Conservation (phyloP, 345 rosid species). For the Sonneratia caseolaris region DNA sequence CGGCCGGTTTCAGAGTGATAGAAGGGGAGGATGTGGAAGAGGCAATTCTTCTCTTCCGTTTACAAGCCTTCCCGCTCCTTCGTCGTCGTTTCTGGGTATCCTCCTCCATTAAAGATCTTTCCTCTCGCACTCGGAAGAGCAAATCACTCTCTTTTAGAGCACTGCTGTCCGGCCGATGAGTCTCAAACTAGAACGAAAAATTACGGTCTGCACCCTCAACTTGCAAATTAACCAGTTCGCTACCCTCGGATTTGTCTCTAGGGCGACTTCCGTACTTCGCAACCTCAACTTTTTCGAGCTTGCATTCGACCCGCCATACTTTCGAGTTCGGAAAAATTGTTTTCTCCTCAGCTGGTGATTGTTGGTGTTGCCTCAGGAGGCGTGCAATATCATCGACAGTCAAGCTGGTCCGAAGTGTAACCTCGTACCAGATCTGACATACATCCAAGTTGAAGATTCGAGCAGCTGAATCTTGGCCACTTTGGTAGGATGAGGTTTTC, state of each 20-base stretch:
- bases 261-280: not conserved
- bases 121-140: not conserved
- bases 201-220: not conserved
- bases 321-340: too few species aligned
- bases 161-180: not conserved
- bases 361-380: too few species aligned
- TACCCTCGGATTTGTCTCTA: not conserved
- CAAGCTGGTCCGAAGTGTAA: too few species aligned
- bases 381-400: too few species aligned
- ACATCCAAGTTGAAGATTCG: too few species aligned
- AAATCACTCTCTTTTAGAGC: not conserved
- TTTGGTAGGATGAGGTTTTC: too few species aligned
- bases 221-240: not conserved
- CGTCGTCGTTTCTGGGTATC: not conserved
- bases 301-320: too few species aligned
- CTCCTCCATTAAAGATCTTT: not conserved
- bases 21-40: not conserved
- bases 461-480: too few species aligned
- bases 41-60: not conserved
- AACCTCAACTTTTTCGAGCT: not conserved
- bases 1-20: not conserved
- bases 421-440: too few species aligned
- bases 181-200: not conserved
- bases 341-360: too few species aligned
- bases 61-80: not conserved